A percentile compares a stretch with the other conserved stretches of the same genome.
These are phyloP conservation scores for Ceratopteris richardii DNA, from an alignment of 75 land plant genomes.

Conservation along the genomic window DNA sequence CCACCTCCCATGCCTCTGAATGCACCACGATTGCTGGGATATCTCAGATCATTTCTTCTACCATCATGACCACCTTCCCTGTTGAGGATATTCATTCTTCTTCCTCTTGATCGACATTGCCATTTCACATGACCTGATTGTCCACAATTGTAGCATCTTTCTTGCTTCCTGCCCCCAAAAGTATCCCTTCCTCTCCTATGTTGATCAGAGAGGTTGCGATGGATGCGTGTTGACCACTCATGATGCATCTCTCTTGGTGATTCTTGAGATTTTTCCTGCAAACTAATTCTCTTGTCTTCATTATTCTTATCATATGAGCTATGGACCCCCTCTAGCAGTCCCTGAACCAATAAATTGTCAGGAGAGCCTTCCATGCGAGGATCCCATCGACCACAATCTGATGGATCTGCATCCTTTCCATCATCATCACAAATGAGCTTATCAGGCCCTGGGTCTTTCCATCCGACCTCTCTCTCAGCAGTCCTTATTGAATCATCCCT, in stretches of 20 bases:
- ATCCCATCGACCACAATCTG: constrained; percentile 45
- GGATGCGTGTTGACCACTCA: background rate
- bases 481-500: constrained; percentile 1
- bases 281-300: constrained; percentile 8
- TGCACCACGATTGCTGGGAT: constrained; percentile 10
- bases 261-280: constrained; percentile 9
- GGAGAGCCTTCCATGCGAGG: constrained; percentile 11
- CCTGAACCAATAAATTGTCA: constrained; percentile 11
- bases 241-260: background rate
- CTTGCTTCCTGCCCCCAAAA: constrained; percentile 12
- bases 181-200: constrained; percentile 2
- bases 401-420: constrained; percentile 3
- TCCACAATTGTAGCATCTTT: constrained; percentile 33
- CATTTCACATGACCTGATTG: constrained; percentile 28
- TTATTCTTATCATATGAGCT: constrained; percentile 17
- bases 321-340: constrained; percentile 24
- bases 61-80: constrained; percentile 1
- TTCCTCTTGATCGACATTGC: constrained; percentile 13
- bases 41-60: constrained; percentile 10
- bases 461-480: constrained; percentile 7
- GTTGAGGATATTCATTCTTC: constrained; percentile 4
- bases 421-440: constrained; percentile 3
- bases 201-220: background rate
- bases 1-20: constrained; percentile 8
- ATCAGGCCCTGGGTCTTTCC: constrained; percentile 7